A percentile compares a stretch with the other conserved stretches of the same genome.
phyloP scores from a whole-genome alignment of 179 eudicot species.

The Silene vulgaris region DNA sequence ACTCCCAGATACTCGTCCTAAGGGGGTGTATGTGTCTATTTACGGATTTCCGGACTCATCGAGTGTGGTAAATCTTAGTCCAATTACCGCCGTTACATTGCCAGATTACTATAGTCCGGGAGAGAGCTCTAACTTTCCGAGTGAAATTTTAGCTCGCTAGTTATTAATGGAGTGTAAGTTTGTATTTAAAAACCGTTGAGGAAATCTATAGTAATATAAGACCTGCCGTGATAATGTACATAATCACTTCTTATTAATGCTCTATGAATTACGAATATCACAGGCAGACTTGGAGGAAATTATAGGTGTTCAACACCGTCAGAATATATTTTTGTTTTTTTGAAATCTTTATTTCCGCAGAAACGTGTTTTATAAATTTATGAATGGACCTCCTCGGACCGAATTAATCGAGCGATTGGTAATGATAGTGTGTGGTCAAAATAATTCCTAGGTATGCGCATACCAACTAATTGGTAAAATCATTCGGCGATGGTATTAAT shows the following conservation, averaged over 20 bases:
- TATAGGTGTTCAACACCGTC: no score
- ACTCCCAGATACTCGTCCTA: conserved; percentile 36
- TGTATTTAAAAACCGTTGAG: not conserved
- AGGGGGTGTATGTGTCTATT: conserved; percentile 31
- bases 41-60: conserved; percentile 28
- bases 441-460: no score
- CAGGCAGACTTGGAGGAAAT: no score
- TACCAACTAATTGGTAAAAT: no score
- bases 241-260: not conserved
- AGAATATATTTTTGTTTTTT: no score
- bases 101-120: conserved; percentile 16
- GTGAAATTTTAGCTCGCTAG: conserved; percentile 27
- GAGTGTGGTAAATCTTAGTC: conserved; percentile 17
- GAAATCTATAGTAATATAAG: not conserved
- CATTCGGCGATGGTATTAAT: no score
- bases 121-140: conserved; percentile 12
- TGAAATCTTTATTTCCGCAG: no score
- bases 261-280: not conserved
- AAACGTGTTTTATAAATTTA: no score
- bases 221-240: not conserved
- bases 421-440: no score
- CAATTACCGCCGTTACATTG: conserved; percentile 10
- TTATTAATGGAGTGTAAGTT: not conserved
- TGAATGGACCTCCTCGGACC: no score
- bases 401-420: no score